Evolutionary conservation across 768 basidiomycete species (phyloP).

Genomic region (Candolleomyces aberdarensis): DNA sequence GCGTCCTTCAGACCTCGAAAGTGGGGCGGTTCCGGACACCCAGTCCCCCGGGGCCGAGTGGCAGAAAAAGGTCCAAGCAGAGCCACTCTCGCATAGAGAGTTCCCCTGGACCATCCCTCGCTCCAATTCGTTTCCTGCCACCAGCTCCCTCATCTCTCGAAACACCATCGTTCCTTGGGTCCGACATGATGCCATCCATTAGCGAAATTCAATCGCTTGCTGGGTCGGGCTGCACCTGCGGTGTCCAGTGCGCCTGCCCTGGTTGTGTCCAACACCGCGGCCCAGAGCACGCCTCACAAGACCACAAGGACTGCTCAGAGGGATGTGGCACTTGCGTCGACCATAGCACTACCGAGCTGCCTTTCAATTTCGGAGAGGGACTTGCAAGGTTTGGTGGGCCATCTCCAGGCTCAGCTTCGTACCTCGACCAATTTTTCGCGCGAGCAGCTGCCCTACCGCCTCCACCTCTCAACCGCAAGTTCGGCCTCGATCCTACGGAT

Average conservation of each 20-base stretch:
- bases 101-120: slow-evolving; percentile 24
- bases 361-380: slow-evolving; percentile 9
- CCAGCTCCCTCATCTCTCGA: slow-evolving; percentile 20
- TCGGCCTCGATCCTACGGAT: slow-evolving; percentile 50
- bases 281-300: slow-evolving; percentile 38
- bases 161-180: slow-evolving; percentile 36
- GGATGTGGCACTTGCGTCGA: slow-evolving; percentile 68
- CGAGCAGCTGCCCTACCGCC: slow-evolving; percentile 67
- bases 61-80: slow-evolving; percentile 30
- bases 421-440: slow-evolving; percentile 65
- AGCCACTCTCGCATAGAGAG: neutral
- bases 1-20: slow-evolving; percentile 6
- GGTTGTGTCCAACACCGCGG: slow-evolving; percentile 74
- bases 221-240: slow-evolving; percentile 72
- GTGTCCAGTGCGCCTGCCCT: slow-evolving; percentile 64
- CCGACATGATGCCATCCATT: slow-evolving; percentile 59
- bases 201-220: slow-evolving; percentile 56
- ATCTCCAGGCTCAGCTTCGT: slow-evolving; percentile 15
- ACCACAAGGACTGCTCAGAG: slow-evolving; percentile 46
- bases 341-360: slow-evolving; percentile 17
- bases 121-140: slow-evolving; percentile 41
- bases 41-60: slow-evolving; percentile 23
- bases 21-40: slow-evolving; percentile 20
- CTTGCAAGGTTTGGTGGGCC: neutral
- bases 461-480: slow-evolving; percentile 43